Percentiles rank a stretch among this genome's conserved stretches.
Conservation (phyloP, 2,329 filamentous ascomycete genomes). For the Scedosporium boydii region DNA sequence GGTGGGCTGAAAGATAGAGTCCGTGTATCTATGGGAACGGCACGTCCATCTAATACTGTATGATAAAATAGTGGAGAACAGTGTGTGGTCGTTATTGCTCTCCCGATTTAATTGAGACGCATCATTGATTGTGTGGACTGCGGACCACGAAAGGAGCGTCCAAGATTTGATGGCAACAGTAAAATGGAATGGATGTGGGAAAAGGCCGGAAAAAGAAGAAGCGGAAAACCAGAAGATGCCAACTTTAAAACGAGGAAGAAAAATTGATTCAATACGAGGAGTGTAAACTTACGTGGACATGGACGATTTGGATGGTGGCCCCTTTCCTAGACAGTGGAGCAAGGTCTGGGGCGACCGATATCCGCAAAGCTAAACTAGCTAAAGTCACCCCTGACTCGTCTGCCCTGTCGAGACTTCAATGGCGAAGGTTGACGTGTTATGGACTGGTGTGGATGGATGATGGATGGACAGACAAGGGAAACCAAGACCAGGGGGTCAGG, state of each 20-base stretch:
- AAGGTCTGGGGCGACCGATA: background rate
- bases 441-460: too few relatives aligned
- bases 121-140: background rate
- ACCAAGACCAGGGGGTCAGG: too few relatives aligned
- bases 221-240: background rate
- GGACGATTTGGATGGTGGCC: too few relatives aligned
- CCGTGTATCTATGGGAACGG: background rate
- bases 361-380: too few relatives aligned
- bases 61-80: background rate
- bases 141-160: background rate
- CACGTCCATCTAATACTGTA: background rate
- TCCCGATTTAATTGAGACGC: background rate
- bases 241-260: background rate
- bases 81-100: background rate
- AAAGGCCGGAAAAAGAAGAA: background rate
- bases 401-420: too few relatives aligned
- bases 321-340: background rate
- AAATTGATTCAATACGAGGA: background rate
- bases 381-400: too few relatives aligned
- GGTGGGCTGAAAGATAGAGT: background rate
- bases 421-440: too few relatives aligned
- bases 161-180: background rate
- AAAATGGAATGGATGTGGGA: background rate
- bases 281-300: too few relatives aligned
- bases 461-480: too few relatives aligned